Evolutionary conservation across 768 basidiomycete genomes (phyloP).

Genomic region (Fibroporia radiculosa): DNA sequence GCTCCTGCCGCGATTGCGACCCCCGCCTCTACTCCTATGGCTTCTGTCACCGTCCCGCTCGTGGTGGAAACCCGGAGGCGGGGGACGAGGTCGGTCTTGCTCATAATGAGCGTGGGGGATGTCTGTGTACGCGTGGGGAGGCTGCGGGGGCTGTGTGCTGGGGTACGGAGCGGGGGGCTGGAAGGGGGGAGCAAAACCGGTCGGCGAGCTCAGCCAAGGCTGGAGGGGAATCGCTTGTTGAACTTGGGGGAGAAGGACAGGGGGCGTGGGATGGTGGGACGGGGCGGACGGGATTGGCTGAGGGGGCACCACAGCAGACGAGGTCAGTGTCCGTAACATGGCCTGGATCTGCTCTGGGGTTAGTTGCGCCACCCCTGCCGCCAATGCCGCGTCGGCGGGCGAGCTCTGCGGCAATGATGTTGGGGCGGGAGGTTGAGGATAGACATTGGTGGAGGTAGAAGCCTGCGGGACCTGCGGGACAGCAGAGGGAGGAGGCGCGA

Average conservation of each 20-base stretch:
- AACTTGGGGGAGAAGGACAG: constrained; percentile 15
- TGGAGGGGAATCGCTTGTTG: constrained; percentile 13
- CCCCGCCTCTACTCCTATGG: constrained; percentile 25
- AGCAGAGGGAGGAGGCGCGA: constrained; percentile 8
- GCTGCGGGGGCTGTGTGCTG: constrained; percentile 20
- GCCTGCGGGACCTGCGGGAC: constrained; percentile 10
- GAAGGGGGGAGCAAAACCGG: constrained; percentile 15
- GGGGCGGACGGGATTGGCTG: constrained; percentile 15
- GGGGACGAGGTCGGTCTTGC: constrained; percentile 6
- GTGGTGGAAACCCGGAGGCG: constrained; percentile 7
- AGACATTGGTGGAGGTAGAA: constrained; percentile 3
- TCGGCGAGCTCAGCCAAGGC: constrained; percentile 13
- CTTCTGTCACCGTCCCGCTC: constrained; percentile 22
- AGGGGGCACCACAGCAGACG: constrained; percentile 28
- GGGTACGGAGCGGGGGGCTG: constrained; percentile 8
- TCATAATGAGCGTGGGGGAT: constrained; percentile 19
- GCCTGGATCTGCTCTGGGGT: constrained; percentile 72
- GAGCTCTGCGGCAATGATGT: constrained; percentile 9
- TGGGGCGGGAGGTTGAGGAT: background rate
- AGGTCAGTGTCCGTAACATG: constrained; percentile 51
- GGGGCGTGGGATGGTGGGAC: constrained; percentile 5
- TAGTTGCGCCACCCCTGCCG: constrained; percentile 63
- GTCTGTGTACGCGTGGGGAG: constrained; percentile 10
- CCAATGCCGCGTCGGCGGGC: constrained; percentile 33
- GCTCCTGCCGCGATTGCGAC: constrained; percentile 24